Conservation (phyloP, 139 green algal genomes). For the Coelastrella sp. region DNA sequence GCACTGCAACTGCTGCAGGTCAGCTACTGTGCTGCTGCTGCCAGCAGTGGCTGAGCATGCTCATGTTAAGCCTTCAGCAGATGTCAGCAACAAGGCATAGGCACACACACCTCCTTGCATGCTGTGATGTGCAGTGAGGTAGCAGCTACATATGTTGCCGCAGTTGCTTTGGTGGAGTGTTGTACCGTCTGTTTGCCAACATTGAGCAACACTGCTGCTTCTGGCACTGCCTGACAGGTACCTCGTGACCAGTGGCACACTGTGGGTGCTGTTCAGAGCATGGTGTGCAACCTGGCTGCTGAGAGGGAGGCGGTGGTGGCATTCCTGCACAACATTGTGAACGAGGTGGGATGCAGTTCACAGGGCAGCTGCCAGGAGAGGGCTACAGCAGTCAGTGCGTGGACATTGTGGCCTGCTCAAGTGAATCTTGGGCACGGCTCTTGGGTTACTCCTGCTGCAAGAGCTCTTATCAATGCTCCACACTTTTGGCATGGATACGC, state of each 20-base stretch:
- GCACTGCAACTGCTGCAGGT: constrained; percentile 50
- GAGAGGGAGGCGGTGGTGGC: constrained; percentile 47
- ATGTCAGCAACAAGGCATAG: neutral
- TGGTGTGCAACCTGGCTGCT: constrained; percentile 38
- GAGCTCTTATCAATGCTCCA: no score
- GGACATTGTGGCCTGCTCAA: neutral
- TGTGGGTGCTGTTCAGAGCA: constrained; percentile 4
- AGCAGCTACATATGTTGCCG: neutral
- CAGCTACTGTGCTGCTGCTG: neutral
- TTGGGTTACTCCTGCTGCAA: neutral
- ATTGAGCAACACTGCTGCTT: neutral
- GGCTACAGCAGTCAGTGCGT: neutral
- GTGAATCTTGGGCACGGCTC: neutral
- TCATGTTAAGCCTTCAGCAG: neutral
- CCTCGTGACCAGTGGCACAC: constrained; percentile 40
- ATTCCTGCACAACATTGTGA: constrained; percentile 37
- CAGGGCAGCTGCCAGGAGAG: neutral
- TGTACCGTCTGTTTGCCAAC: neutral
- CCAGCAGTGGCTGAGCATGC: neutral
- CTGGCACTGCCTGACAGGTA: constrained; percentile 5
- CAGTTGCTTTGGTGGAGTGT: neutral
- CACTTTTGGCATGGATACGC: no score
- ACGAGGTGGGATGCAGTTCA: constrained; percentile 15
- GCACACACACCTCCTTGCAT: no score
- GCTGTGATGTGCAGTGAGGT: neutral